Conservation (phyloP, 2,329 filamentous ascomycete genomes). For the Chrysosphaeria jannelii region DNA sequence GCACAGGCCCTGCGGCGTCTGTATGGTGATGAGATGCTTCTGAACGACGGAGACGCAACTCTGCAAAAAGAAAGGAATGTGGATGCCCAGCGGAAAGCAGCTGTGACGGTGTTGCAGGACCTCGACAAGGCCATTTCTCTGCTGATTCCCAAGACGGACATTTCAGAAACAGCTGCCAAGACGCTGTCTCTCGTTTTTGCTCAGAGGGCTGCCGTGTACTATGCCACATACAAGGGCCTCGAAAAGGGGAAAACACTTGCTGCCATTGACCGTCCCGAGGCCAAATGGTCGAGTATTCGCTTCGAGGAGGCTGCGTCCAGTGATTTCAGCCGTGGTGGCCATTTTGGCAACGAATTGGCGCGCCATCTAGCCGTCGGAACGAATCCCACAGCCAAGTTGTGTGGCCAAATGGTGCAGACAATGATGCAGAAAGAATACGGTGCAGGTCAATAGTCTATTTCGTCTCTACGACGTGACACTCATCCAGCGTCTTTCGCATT, state of each 20-base stretch:
- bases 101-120: constrained; percentile 16
- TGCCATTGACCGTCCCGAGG: constrained; percentile 9
- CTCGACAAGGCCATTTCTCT: constrained; percentile 26
- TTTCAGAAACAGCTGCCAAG: constrained; percentile 33
- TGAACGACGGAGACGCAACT: constrained; percentile 9
- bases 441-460: too few relatives aligned
- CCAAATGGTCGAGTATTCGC: constrained; percentile 18
- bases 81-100: constrained; percentile 3
- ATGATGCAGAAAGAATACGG: constrained; percentile 40
- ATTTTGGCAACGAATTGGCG: constrained; percentile 33
- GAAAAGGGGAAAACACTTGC: constrained; percentile 1
- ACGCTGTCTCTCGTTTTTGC: constrained; percentile 41
- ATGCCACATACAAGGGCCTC: constrained; percentile 20
- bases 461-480: too few relatives aligned
- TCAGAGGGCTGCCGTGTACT: constrained; percentile 35
- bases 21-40: constrained; percentile 28
- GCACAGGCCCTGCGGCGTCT: constrained; percentile 33
- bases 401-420: constrained; percentile 36
- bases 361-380: constrained; percentile 31
- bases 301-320: constrained; percentile 31
- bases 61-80: constrained; percentile 10
- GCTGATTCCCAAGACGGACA: constrained; percentile 19
- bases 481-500: too few relatives aligned
- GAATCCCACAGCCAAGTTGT: constrained; percentile 39
- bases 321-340: constrained; percentile 31